Evolutionary conservation across 306 rosid genomes (phyloP), one percentile per base, ranked within the genome.

Genomic region (Pyrus bretschneideri): DNA sequence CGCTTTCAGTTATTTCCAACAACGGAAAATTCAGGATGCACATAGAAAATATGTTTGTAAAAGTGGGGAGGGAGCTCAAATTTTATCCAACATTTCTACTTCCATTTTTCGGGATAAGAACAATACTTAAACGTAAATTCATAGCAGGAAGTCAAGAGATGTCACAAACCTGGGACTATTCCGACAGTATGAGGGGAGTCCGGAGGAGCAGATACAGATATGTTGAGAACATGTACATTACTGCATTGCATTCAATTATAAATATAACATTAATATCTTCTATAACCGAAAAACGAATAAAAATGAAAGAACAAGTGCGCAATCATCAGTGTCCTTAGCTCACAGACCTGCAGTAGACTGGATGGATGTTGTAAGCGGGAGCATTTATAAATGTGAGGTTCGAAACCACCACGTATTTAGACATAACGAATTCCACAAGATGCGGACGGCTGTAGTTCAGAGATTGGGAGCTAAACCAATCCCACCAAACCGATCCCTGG

Each of bases 401-500:
- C 42, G 99, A 96, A 77, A 96, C 97, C 17, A 91, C 97, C 4
- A 96, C 89, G 73, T 66, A 31, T 57, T 92, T 73, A 25, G 97
- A 92, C 9, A 85, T 75, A 57, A 85, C 81, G 76, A 96, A 67
- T 78, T 96, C 99, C 45, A 96, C 89, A 73, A 96, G 88, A 84
- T 92, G 97, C 76, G 99, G 99, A 10, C 98, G 97, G 84, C 98
- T 92, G 63, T 92, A 79, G 80, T 96, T 96, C 73, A 96, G 74
- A 45, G 96, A 83, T 67, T 81, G 88, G 9, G 91, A 88, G 57
- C 25, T 88, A 73, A 79, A 96, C 98, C 88, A 82, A 27, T 96
- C 90, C 99, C 99, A 96, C 99, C 99, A 96, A 85, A 88, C 88
- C 69, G 84, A 80, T 78, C 99, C 99, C 86, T 83, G 89, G 63